Percentiles rank a stretch among this genome's conserved stretches.
Evolutionary conservation across 768 basidiomycete genomes (phyloP).

Genomic region (Boletus speciosus): DNA sequence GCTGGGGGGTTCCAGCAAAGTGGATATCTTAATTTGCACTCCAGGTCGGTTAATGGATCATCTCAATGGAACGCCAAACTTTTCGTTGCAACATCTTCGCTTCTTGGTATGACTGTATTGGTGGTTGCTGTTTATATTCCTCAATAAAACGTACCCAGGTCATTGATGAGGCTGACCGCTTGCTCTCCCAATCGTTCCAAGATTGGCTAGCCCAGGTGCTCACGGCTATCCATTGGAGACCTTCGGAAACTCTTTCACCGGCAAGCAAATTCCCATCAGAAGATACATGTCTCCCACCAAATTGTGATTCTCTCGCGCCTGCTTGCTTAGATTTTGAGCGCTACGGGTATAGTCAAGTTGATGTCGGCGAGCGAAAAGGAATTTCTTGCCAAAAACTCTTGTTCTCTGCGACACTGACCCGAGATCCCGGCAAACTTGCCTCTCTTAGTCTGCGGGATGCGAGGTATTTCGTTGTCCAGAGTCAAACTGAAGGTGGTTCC

Average conservation of each 20-base stretch:
- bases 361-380: conserved; percentile 53
- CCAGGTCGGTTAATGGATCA: conserved; percentile 96
- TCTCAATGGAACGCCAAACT: conserved; percentile 80
- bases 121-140: not conserved
- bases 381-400: conserved; percentile 89
- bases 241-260: not conserved
- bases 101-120: conserved; percentile 65
- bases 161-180: conserved; percentile 96
- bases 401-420: conserved; percentile 93
- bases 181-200: conserved; percentile 93
- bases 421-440: conserved; percentile 90
- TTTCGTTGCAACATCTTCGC: conserved; percentile 91
- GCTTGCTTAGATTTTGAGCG: conserved; percentile 40
- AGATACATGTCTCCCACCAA: conserved; percentile 1
- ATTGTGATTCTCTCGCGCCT: conserved; percentile 55
- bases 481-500: conserved; percentile 33
- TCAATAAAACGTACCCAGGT: conserved; percentile 49
- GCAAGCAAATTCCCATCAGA: conserved; percentile 2
- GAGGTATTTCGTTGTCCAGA: conserved; percentile 85
- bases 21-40: conserved; percentile 94
- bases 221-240: conserved; percentile 57
- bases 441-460: conserved; percentile 75
- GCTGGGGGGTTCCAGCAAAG: conserved; percentile 82
- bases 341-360: conserved; percentile 35
- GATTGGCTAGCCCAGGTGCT: conserved; percentile 89